Conservation (phyloP, 768 basidiomycete genomes). For the Chalciporus pseudorubinellus region DNA sequence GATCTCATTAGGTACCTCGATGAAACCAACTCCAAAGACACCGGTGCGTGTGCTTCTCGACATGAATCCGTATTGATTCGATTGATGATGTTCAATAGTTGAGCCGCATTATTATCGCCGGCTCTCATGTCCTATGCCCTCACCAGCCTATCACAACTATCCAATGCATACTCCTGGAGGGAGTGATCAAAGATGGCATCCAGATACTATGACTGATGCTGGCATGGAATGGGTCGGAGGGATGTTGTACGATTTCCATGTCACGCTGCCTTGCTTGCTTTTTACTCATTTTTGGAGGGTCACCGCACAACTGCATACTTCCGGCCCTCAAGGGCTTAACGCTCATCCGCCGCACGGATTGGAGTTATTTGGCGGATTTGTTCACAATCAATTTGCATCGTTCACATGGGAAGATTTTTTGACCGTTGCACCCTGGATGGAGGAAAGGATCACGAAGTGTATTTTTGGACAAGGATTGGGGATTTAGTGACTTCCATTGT, state of each 20-base stretch:
- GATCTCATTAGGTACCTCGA: background rate
- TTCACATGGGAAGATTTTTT: constrained; percentile 68
- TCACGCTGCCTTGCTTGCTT: background rate
- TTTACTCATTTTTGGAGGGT: constrained; percentile 44
- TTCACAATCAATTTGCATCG: constrained; percentile 63
- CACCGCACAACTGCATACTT: constrained; percentile 54
- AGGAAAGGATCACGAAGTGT: constrained; percentile 57
- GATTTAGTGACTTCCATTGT: constrained; percentile 27
- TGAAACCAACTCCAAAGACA: constrained; percentile 2
- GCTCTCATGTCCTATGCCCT: constrained; percentile 57
- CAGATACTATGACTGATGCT: constrained; percentile 51
- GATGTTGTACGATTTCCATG: constrained; percentile 50
- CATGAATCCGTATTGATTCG: background rate
- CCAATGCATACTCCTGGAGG: constrained; percentile 74
- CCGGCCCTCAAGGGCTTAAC: constrained; percentile 39
- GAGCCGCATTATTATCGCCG: constrained; percentile 33
- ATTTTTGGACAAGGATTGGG: constrained; percentile 76
- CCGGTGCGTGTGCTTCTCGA: constrained; percentile 2
- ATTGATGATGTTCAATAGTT: constrained; percentile 1
- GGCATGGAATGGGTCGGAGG: constrained; percentile 73
- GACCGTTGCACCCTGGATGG: constrained; percentile 79
- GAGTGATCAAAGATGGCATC: constrained; percentile 61
- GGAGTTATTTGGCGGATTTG: constrained; percentile 46
- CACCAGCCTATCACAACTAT: constrained; percentile 55
- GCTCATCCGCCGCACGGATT: constrained; percentile 43